Evolutionary conservation across 768 basidiomycete genomes (phyloP), one percentile per base, ranked within the genome.

Genomic region (Hydnum rufescens): DNA sequence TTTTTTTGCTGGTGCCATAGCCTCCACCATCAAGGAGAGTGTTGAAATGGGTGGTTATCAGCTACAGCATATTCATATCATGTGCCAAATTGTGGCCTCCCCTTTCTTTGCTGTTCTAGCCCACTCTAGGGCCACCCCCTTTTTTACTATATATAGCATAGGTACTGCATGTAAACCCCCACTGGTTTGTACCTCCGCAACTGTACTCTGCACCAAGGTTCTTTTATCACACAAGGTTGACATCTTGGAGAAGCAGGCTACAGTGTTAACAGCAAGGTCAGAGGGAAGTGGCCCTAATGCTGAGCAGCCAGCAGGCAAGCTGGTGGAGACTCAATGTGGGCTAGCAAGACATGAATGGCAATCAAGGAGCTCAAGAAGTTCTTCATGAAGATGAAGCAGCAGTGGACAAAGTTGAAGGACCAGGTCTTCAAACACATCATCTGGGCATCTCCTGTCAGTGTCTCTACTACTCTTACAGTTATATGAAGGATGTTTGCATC

Each of bases 401-500:
- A 64, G 2, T 70, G 66, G 68, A 22, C 50, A 48, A 57, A 65
- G 39, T 36, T 49, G 13, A 60, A 62, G 39, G 51, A 66, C 53
- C 66, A 66, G 2, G 61, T 68, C 34, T 65, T 69, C 54, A 68
- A 69, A 25, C 57, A 63, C 53, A 63, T 70, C 54, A 57, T 61
- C 55, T 68, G 66, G 66, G 59, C 69, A 8, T 68, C 68, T 32
- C 60, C 64, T 46, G 64, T 70, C 60, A 56, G 36, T 59, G 60
- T 46, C 58, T 36, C 32, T 49, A 61, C 28, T 30, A 2, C 59
- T 51, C 64, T 55, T 53, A 67, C 56, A 26, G 55, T 29, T 70
- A 67, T 55, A 70, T 64, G 0, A 29, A 57, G 32, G 70, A 70
- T 56, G 50, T 69, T 4, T 67, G 68, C 53, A 65, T 70, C 39